Base-by-base conservation (phyloP, 129 eudicot genomes). In the Gnaphalium uliginosum region DNA sequence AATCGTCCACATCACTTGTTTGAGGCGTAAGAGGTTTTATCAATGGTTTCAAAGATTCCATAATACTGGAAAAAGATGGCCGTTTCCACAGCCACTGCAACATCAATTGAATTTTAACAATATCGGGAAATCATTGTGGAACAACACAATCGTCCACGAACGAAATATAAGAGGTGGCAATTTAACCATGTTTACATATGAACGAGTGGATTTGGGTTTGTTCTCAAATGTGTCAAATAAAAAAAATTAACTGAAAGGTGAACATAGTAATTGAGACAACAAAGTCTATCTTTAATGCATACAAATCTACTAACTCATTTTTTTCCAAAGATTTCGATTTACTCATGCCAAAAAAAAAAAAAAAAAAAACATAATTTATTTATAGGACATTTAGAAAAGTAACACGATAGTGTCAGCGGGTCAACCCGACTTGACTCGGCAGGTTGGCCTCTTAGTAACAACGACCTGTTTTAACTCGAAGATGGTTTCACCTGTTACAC, bases 131-230 rank as follows among this genome's bases (percentile, higher is more conserved):
- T 33, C 11, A 23, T 54, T 15, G 9, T n/a, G 10, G 22, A 51
- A 69, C 53, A 69, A 43, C 17, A 60, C 22, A 39, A 39, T 13
- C 48, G 30, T 33, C 6, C 46, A 14, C 15, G 27, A 59, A 70
- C 17, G 26, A 65, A 75, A 41, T 43, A 21, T 56, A 21, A 46
- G 19, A 51, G 58, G 58, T 51, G 58, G 58, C 58, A 51, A 51
- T 14, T 51, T 11, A 5, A 22, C 14, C n/a, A 22, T 8, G 8
- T 51, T 51, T 51, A 51, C 58, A 15, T 51, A n/a, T 51, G 5
- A 51, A 51, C 5, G 19, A 51, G 21, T 51, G 17, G 58, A 51
- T 51, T 51, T 51, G 58, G 58, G 6, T 51, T 51, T 14, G 21
- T 14, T 1, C 21, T n/a, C 5, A 51, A 58, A 58, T 14, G 53